Conservation (phyloP, 2,329 filamentous ascomycete genomes). For the Arthrobotrys sinensis region DNA sequence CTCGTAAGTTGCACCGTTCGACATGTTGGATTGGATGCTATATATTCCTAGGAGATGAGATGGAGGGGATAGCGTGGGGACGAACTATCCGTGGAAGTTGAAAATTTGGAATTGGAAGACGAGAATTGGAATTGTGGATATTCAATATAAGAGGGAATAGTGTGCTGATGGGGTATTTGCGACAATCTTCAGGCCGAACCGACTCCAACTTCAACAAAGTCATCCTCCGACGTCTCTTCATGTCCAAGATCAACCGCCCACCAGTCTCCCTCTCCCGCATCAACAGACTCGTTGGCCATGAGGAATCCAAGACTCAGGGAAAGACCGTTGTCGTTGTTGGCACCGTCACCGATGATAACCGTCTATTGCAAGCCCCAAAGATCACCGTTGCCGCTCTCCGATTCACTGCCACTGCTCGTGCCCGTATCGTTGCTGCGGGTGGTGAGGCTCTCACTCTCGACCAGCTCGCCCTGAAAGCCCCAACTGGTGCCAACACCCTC, state of each 20-base stretch:
- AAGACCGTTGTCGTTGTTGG: slow-evolving; percentile 96
- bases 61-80: slow-evolving; percentile 44
- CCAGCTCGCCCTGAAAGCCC: slow-evolving; percentile 94
- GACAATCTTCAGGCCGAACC: slow-evolving; percentile 74
- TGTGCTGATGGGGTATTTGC: slow-evolving; percentile 50
- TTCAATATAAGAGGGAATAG: slow-evolving; percentile 26
- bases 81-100: slow-evolving; percentile 57
- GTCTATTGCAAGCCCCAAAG: slow-evolving; percentile 90
- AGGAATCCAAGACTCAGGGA: slow-evolving; percentile 73
- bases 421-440: slow-evolving; percentile 91
- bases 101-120: slow-evolving; percentile 5
- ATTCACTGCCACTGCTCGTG: slow-evolving; percentile 96
- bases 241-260: slow-evolving; percentile 98
- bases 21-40: slow-evolving; percentile 26
- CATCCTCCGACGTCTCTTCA: slow-evolving; percentile 95
- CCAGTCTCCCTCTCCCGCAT: slow-evolving; percentile 96
- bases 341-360: slow-evolving; percentile 98
- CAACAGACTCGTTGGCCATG: slow-evolving; percentile 75
- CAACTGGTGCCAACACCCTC: slow-evolving; percentile 96
- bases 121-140: slow-evolving; percentile 2
- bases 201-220: slow-evolving; percentile 99
- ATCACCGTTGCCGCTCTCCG: slow-evolving; percentile 92
- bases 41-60: slow-evolving; percentile 33
- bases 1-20: slow-evolving; percentile 77
- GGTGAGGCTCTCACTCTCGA: slow-evolving; percentile 96